Evolutionary conservation across 2,329 filamentous ascomycete species (phyloP), one percentile per base, ranked within the genome.

Genomic region (Epichloe hybrida): DNA sequence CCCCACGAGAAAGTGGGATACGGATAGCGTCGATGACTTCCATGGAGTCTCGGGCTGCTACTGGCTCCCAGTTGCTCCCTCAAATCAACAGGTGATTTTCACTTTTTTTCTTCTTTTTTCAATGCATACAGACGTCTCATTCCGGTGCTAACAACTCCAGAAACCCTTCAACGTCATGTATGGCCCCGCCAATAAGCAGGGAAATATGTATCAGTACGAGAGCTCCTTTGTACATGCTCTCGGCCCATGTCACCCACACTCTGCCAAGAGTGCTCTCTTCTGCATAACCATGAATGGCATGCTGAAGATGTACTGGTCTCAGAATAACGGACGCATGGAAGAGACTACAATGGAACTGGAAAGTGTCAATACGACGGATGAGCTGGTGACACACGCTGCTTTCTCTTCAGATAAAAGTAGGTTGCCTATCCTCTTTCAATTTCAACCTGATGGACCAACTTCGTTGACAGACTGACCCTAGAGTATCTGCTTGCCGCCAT

Each of bases 21-120:
- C 72, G n/a, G 88, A 91, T 61, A 68, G 77, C 2, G 72, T 83
- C 49, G 85, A 89, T 59, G 88, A 95, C 62, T 72, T 87, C 38
- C 81, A 85, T 56, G 79, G 83, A 47, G 73, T 95, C 5, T 87
- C 94, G 6, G 93, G 91, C 3, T 78, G 88, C 63, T 85, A 88
- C 67, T 98, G 93, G 93, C 72, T 97, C 50, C 72, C 75, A n/a
- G 72, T 82, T 23, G 70, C 76, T 31, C 72, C 76, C 3, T 61
- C 62, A n/a, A 63, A 63, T 58, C 66, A 69, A 57, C 67, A 72
- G 61, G 64, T 67, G 52, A 51, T 55, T 23, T 12, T 20, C 8
- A 12, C 11, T 9, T 8, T 40, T 31, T 7, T 5, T 5, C 21
- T 13, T 6, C 5, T 5, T 48, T 31, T 5, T 5, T 20, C 3